A percentile compares a stretch with the other conserved stretches of the same genome.
These are phyloP conservation scores for Paraphoma chrysanthemicola DNA, from an alignment of 2,329 filamentous ascomycete genomes.

Conservation along the genomic window DNA sequence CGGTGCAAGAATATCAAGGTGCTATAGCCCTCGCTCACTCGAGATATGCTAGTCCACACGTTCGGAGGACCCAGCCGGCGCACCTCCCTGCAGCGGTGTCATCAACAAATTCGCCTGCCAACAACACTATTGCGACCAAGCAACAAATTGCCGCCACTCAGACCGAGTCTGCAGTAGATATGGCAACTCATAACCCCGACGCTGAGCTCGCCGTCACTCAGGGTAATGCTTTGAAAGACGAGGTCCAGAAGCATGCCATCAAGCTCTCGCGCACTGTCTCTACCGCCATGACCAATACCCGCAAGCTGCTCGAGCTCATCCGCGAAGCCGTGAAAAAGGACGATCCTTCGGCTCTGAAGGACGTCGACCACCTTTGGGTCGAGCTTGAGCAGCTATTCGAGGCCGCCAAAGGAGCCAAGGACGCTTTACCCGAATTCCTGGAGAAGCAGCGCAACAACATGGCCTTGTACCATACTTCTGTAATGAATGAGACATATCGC, in stretches of 20 bases:
- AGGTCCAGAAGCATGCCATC: conserved; percentile 26
- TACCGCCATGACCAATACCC: conserved; percentile 22
- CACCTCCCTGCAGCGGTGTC: conserved; percentile 10
- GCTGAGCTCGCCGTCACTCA: conserved; percentile 33
- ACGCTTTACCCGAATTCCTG: conserved; percentile 29
- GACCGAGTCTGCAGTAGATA: neutral
- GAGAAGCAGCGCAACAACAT: conserved; percentile 39
- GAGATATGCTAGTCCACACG: conserved; percentile 24
- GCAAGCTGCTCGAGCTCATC: conserved; percentile 30
- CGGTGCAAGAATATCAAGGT: conserved; percentile 7
- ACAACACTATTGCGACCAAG: conserved; percentile 27
- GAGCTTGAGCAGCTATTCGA: conserved; percentile 36
- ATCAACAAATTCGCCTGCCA: conserved; percentile 5
- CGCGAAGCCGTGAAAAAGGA: conserved; percentile 24
- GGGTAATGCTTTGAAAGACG: conserved; percentile 22
- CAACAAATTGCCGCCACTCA: conserved; percentile 30
- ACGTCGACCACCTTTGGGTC: conserved; percentile 28
- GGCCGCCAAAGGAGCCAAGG: conserved; percentile 22
- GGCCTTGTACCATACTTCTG: conserved; percentile 28
- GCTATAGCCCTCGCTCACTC: conserved; percentile 20
- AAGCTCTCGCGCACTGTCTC: conserved; percentile 26
- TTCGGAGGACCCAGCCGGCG: conserved; percentile 7
- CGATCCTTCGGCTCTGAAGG: conserved; percentile 14
- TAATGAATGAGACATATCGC: conserved; percentile 31
- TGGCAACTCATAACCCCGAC: conserved; percentile 10